Conservation (phyloP, 1,284 basidiomycete genomes). For the Austroboletus novae-zelandiae region DNA sequence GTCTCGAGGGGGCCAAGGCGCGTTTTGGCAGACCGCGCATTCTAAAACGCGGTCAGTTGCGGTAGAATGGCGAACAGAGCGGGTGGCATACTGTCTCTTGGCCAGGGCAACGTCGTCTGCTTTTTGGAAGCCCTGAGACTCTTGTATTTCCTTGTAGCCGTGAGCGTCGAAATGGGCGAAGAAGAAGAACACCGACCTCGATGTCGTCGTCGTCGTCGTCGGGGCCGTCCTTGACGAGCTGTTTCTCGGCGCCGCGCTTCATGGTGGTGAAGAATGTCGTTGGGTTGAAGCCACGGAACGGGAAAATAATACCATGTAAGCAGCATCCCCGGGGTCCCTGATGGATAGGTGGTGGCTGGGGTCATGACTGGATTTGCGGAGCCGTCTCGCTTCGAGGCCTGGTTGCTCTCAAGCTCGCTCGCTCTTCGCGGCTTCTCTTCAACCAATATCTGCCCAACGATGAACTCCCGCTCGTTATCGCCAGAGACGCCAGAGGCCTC, state of each 20-base stretch:
- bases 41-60: constrained; percentile 34
- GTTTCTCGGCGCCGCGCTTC: constrained; percentile 76
- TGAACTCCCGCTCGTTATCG: constrained; percentile 65
- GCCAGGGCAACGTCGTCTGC: constrained; percentile 54
- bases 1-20: constrained; percentile 20
- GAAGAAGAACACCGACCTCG: constrained; percentile 23
- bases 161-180: constrained; percentile 4
- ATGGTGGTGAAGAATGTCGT: constrained; percentile 36
- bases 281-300: neutral
- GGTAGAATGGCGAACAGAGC: neutral
- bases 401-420: neutral
- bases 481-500: constrained; percentile 66
- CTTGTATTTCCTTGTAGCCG: constrained; percentile 38
- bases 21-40: constrained; percentile 61
- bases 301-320: constrained; percentile 25
- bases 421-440: constrained; percentile 3
- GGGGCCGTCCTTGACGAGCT: constrained; percentile 61
- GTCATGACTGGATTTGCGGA: constrained; percentile 4
- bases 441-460: constrained; percentile 50
- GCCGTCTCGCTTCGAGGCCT: neutral
- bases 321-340: constrained; percentile 14
- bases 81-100: constrained; percentile 46
- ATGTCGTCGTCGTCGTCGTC: constrained; percentile 42
- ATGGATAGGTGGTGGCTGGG: neutral
- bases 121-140: constrained; percentile 48